Evolutionary conservation across 129 eudicot genomes (phyloP), one percentile per base, ranked within the genome.

Genomic region (Flaveria bidentis): DNA sequence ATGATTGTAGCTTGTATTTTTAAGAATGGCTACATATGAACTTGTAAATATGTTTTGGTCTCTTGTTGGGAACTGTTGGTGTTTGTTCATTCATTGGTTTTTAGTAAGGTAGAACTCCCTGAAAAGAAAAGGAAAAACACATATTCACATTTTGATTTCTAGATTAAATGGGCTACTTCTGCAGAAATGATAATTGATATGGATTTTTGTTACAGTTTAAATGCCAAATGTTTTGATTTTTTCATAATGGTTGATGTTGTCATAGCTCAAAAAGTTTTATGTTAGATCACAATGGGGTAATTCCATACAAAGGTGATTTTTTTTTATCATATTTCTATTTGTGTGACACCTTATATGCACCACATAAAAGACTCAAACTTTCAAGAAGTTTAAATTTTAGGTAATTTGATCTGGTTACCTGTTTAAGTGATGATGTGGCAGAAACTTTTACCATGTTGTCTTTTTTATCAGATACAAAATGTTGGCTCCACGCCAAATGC

Each of bases 401-500:
- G 36, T 13, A 15, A 33, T 63, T 5, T 63, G 69, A 14, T 11
- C 9, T 33, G 20, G 22, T 25, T 26, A 33, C 22, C 22, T 0
- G 69, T 33, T n/a, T 12, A 36, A 16, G 23, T n/a, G 26, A 36
- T 66, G 2, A 10, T 6, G 12, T 16, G 49, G 49, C 15, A 8
- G 14, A n/a, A 66, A 15, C 50, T 36, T 66, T 36, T 49, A 66
- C 71, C 15, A 17, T 39, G 41, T 66, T 66, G 49, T 2, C 15
- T 2, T 66, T 2, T 66, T 41, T 66, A 11, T 18, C 49, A 79
- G 83, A 28, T 72, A 73, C 75, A 69, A 79, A 33, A 83, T 83
- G 87, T 75, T 67, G 75, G 83, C 72, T 39, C 51, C 78, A 58
- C 93, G 93, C 64, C 83, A 75, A 75, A 46, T 73, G 69, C 82